Conservation (phyloP, 2,329 filamentous ascomycete genomes). For the Sporothrix dimorphospora region DNA sequence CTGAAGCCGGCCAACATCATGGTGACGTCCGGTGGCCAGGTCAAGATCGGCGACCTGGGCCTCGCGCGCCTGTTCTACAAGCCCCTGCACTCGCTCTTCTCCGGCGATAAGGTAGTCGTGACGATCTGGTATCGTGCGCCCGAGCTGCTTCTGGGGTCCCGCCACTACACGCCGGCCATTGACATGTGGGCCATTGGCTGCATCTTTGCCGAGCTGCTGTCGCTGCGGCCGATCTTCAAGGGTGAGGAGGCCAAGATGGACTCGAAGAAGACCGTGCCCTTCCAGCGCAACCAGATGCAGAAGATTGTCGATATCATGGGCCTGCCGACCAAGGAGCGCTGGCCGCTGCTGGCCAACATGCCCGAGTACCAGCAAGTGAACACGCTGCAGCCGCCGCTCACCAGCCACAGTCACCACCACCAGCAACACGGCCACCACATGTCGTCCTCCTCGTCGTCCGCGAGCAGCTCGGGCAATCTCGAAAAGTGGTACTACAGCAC, state of each 20-base stretch:
- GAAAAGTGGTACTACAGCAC: conserved; percentile 81
- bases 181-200: conserved; percentile 98
- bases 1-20: conserved; percentile 99
- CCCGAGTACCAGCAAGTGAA: conserved; percentile 79
- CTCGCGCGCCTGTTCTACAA: conserved; percentile 93
- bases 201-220: conserved; percentile 93
- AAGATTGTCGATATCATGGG: conserved; percentile 98
- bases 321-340: conserved; percentile 82
- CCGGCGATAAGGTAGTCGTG: conserved; percentile 95
- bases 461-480: conserved; percentile 50
- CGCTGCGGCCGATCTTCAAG: conserved; percentile 93
- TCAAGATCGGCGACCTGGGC: conserved; percentile 93
- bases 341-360: conserved; percentile 83
- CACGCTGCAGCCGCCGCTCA: conserved; percentile 53
- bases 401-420: conserved; percentile 45
- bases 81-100: conserved; percentile 86
- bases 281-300: conserved; percentile 98
- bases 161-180: conserved; percentile 96
- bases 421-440: conserved; percentile 23
- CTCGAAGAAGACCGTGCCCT: conserved; percentile 94
- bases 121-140: conserved; percentile 99
- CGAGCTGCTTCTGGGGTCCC: conserved; percentile 84
- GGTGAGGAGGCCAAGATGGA: conserved; percentile 99
- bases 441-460: neutral
- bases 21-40: conserved; percentile 86